Percentiles rank a stretch among this genome's conserved stretches.
These are phyloP conservation scores for Bimuria novae-zelandiae DNA, from an alignment of 2,329 filamentous ascomycete species.

Conservation along the genomic window DNA sequence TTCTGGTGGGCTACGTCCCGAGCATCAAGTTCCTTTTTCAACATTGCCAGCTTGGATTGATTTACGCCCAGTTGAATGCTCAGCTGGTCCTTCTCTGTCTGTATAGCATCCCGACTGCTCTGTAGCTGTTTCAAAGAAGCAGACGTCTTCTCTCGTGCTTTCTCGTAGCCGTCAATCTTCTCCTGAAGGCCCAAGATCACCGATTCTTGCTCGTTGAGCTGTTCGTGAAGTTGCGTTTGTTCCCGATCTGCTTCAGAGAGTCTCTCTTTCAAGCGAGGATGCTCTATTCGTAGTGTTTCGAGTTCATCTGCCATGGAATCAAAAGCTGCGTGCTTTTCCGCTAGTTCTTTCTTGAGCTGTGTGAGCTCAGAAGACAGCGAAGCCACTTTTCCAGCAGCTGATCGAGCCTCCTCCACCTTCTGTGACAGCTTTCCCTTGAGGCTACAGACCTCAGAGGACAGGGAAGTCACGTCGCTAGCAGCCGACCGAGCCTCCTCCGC, in stretches of 20 bases:
- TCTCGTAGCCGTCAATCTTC: background rate
- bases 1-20: slow-evolving; percentile 12
- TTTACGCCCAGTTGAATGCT: slow-evolving; percentile 17
- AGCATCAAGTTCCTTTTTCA: slow-evolving; percentile 19
- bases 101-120: background rate
- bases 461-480: background rate
- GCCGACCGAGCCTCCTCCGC: background rate
- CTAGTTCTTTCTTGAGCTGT: background rate
- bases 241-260: background rate
- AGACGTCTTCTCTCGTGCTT: background rate
- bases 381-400: background rate
- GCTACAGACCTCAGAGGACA: slow-evolving; percentile 10
- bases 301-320: background rate
- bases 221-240: background rate
- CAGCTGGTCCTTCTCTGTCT: slow-evolving; percentile 9
- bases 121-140: background rate
- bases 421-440: slow-evolving; percentile 17
- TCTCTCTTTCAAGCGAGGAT: background rate
- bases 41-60: slow-evolving; percentile 9
- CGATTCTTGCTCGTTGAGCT: background rate
- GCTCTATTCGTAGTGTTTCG: background rate
- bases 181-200: background rate
- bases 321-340: background rate
- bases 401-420: slow-evolving; percentile 8
- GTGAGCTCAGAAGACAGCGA: background rate